Evolutionary conservation across 352 stramenopile species (phyloP).

Genomic region (Phytophthora pistaciae): DNA sequence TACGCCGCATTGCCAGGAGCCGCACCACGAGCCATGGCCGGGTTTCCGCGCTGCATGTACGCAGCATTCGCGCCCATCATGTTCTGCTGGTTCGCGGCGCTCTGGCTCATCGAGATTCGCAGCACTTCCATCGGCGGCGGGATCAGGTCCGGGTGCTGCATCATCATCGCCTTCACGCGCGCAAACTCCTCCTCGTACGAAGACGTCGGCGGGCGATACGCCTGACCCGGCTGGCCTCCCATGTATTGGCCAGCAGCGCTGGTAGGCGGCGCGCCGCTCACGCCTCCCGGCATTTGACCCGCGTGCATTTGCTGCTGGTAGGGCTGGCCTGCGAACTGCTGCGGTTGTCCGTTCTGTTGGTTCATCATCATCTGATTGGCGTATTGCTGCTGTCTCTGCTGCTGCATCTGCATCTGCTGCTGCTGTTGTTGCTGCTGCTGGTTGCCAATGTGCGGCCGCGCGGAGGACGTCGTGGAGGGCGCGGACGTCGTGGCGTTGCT

Average conservation of each 20-base stretch:
- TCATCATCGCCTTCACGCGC: slow-evolving; percentile 90
- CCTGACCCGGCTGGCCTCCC: slow-evolving; percentile 52
- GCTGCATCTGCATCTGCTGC: slow-evolving; percentile 47
- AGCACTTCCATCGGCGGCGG: slow-evolving; percentile 89
- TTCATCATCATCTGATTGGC: slow-evolving; percentile 83
- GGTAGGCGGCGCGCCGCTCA: slow-evolving; percentile 38
- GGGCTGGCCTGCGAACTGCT: slow-evolving; percentile 50
- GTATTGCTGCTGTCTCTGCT: slow-evolving; percentile 69
- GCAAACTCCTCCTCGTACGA: slow-evolving; percentile 90
- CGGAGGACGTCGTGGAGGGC: slow-evolving; percentile 65
- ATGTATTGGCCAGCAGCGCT: slow-evolving; percentile 70
- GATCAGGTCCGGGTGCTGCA: slow-evolving; percentile 89
- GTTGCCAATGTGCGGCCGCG: slow-evolving; percentile 74
- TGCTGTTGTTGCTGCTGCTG: slow-evolving; percentile 46
- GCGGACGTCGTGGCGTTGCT: slow-evolving; percentile 34
- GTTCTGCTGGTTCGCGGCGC: slow-evolving; percentile 55
- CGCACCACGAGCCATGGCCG: slow-evolving; percentile 62
- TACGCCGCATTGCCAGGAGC: slow-evolving; percentile 54
- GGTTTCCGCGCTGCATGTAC: slow-evolving; percentile 76
- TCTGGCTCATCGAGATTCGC: slow-evolving; percentile 86
- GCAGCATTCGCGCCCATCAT: slow-evolving; percentile 65
- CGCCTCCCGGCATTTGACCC: slow-evolving; percentile 41
- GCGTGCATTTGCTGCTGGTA: slow-evolving; percentile 68
- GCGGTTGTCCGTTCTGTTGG: slow-evolving; percentile 49
- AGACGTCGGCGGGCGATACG: slow-evolving; percentile 67